Conservation (phyloP, 345 rosid genomes). For the Citrus sp. region DNA sequence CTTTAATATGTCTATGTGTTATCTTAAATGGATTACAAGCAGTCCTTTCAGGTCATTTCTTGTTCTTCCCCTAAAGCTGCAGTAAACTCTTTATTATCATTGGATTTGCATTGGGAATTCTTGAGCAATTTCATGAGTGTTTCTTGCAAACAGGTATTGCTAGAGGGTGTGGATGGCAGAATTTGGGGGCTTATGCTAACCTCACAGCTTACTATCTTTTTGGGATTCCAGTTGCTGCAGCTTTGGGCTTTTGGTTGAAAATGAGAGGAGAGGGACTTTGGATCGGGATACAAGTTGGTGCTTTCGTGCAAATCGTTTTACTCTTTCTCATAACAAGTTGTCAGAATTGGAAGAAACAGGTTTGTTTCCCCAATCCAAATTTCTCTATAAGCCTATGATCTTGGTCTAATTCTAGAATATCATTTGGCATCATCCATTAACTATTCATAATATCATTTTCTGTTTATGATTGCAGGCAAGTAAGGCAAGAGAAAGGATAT, state of each 20-base stretch:
- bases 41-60: constrained; percentile 53
- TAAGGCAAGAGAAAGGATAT: constrained; percentile 42
- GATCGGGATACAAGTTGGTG: constrained; percentile 68
- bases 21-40: constrained; percentile 59
- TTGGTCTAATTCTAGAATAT: too few relatives aligned
- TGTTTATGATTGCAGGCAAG: constrained; percentile 30
- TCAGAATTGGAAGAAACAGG: constrained; percentile 66
- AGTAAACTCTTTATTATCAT: background rate
- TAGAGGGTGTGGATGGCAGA: constrained; percentile 89
- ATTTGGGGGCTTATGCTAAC: constrained; percentile 72
- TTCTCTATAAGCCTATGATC: background rate
- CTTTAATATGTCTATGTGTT: constrained; percentile 54
- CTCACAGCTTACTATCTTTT: constrained; percentile 61
- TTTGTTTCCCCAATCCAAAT: constrained; percentile 1
- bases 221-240: constrained; percentile 65
- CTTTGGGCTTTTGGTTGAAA: constrained; percentile 53
- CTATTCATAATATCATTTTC: too few relatives aligned
- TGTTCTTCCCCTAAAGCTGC: too few relatives aligned
- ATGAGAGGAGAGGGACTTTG: constrained; percentile 72
- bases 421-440: too few relatives aligned
- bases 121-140: background rate
- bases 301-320: constrained; percentile 46
- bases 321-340: constrained; percentile 48
- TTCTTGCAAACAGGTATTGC: constrained; percentile 48
- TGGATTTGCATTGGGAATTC: background rate